Percentiles rank a stretch among this genome's conserved stretches.
Evolutionary conservation across 768 basidiomycete species (phyloP).

Genomic region (Calocybe gangraenosa): DNA sequence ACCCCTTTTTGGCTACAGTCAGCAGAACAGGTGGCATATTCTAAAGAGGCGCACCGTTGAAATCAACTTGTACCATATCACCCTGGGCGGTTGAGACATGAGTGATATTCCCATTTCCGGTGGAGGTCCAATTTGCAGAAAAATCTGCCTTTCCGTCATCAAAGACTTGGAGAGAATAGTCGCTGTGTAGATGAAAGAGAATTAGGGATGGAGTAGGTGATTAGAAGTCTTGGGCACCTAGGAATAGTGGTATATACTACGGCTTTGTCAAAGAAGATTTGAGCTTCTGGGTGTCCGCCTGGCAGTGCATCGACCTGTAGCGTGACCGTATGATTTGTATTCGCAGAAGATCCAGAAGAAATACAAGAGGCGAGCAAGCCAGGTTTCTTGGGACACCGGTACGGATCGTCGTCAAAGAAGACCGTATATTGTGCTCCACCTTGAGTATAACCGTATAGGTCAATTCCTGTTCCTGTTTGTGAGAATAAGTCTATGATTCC

Average conservation of each 20-base stretch:
- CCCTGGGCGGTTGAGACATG: constrained; percentile 33
- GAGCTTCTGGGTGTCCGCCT: constrained; percentile 12
- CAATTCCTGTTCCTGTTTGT: constrained; percentile 56
- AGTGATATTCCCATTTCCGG: constrained; percentile 14
- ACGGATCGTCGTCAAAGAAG: constrained; percentile 51
- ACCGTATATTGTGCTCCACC: constrained; percentile 39
- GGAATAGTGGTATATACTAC: constrained; percentile 3
- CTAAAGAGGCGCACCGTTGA: constrained; percentile 39
- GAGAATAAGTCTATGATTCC: too few relatives aligned
- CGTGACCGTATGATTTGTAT: constrained; percentile 50
- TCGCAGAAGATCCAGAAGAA: constrained; percentile 41
- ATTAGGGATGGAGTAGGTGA: too few relatives aligned
- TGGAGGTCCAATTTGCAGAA: constrained; percentile 54
- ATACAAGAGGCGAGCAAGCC: constrained; percentile 47
- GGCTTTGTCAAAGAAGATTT: constrained; percentile 37
- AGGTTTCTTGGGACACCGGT: too few relatives aligned
- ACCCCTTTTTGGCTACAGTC: constrained; percentile 39
- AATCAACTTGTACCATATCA: constrained; percentile 38
- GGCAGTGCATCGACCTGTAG: constrained; percentile 48
- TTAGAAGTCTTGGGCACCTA: too few relatives aligned
- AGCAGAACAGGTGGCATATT: too few relatives aligned
- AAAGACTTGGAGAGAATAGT: constrained; percentile 24
- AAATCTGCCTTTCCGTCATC: constrained; percentile 46
- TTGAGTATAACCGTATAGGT: constrained; percentile 49
- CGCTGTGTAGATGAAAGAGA: neutral